Evolutionary conservation across 2,329 filamentous ascomycete genomes (phyloP), one percentile per base, ranked within the genome.

Genomic region (Fonsecaea pedrosoi): DNA sequence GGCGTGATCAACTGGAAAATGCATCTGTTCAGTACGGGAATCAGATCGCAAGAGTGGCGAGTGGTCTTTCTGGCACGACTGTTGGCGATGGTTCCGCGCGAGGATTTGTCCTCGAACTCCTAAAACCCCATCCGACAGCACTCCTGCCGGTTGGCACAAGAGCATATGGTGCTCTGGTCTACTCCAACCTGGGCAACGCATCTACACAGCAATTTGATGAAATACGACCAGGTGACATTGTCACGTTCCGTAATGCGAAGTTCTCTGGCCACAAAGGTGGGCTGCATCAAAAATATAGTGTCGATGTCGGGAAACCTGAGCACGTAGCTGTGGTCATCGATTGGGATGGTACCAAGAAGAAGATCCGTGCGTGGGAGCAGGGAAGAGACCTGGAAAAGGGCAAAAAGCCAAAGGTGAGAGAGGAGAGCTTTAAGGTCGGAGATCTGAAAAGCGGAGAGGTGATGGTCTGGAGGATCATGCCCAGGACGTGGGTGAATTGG

Each of bases 321-420:
- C 95, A 99, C 75, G 94, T 98, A 0, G 95, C 87, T 1, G 82
- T 99, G 2, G 94, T 99, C 3, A 87, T 92, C 9, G 95, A 99
- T 78, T 99, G 95, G 95, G 95, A 99, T 78, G 95, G 95, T 2
- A 96, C 92, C 48, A 97, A 97, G 86, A 97, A 97, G 85, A 97
- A 98, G 84, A 90, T 99, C 32, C 84, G 94, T 34, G 94, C 90
- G 1, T 98, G 92, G 92, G 95, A 98, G 78, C 95, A 99, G 77
- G 94, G 94, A 0, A 84, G 94, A 13, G 94, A 98, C 82, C 93
- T 89, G 77, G 94, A 91, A 79, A 98, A 97, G 83, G 84, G 94
- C 7, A 95, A 98, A 82, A 94, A 89, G 77, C 94, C 90, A 78
- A 98, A 97, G 83, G 90, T 96, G 62, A 95, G 96, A 82, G 82